These are phyloP conservation scores for Chrysosporium keratinophilum DNA, from an alignment of 2,329 filamentous ascomycete genomes.

Conservation along the genomic window DNA sequence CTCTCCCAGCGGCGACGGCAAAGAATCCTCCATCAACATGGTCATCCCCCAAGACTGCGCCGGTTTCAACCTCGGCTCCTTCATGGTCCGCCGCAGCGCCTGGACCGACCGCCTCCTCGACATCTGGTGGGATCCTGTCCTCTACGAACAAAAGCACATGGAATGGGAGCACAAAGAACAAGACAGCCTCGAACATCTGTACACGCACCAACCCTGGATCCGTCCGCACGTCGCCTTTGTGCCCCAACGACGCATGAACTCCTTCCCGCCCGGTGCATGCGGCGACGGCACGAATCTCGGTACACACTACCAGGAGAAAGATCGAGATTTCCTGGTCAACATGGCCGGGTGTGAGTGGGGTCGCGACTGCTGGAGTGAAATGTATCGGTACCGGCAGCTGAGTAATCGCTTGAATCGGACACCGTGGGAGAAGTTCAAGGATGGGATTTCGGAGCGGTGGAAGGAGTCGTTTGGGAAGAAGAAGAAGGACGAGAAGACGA, in stretches of 20 bases:
- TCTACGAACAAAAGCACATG: conserved; percentile 98
- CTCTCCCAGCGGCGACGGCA: conserved; percentile 66
- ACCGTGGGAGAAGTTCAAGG: conserved; percentile 57
- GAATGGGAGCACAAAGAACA: conserved; percentile 99
- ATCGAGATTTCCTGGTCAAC: conserved; percentile 89
- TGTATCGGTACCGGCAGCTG: conserved; percentile 87
- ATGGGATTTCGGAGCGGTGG: conserved; percentile 20
- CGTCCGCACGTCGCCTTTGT: conserved; percentile 80
- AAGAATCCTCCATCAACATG: conserved; percentile 69
- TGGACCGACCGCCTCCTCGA: conserved; percentile 91
- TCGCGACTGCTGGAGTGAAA: conserved; percentile 93
- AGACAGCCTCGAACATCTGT: conserved; percentile 86
- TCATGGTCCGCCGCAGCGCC: conserved; percentile 73
- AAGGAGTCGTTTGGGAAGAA: conserved; percentile 19
- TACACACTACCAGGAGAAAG: conserved; percentile 76
- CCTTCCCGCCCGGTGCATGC: conserved; percentile 84
- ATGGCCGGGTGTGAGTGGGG: conserved; percentile 98
- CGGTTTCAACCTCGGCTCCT: conserved; percentile 93
- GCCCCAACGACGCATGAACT: conserved; percentile 84
- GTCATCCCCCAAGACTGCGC: conserved; percentile 86
- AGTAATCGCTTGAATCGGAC: conserved; percentile 83
- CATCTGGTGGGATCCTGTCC: conserved; percentile 96
- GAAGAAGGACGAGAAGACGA: conserved; percentile 9
- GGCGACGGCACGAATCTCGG: conserved; percentile 50
- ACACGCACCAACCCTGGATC: conserved; percentile 84